These are phyloP conservation scores for Populus hybrid DNA, from an alignment of 441 rosid genomes.

Conservation along the genomic window DNA sequence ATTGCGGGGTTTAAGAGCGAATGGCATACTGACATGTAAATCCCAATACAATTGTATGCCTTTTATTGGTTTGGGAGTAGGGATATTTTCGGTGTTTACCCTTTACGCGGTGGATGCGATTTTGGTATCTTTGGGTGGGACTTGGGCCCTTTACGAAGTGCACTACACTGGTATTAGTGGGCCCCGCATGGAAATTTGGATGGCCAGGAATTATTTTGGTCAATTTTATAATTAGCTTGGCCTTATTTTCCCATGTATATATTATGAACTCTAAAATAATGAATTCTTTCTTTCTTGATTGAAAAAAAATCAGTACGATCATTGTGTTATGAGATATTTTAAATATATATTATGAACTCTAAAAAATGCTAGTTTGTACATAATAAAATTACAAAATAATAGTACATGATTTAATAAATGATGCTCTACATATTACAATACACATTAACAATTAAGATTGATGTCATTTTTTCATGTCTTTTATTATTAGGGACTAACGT, in stretches of 20 bases:
- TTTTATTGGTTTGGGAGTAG: not conserved
- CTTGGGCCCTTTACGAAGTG: not conserved
- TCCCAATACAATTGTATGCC: not conserved
- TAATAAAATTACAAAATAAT: too few relatives aligned
- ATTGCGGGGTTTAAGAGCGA: not conserved
- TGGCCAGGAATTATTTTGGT: not conserved
- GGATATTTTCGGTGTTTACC: not conserved
- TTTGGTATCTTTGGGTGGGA: not conserved
- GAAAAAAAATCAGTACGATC: too few relatives aligned
- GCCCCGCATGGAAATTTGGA: not conserved
- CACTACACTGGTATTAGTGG: not conserved
- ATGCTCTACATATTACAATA: too few relatives aligned
- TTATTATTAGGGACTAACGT: too few relatives aligned
- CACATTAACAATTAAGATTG: too few relatives aligned
- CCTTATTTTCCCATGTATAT: not conserved
- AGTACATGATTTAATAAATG: too few relatives aligned
- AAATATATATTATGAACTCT: too few relatives aligned
- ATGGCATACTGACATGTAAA: not conserved
- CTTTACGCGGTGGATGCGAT: not conserved
- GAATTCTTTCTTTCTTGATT: too few relatives aligned
- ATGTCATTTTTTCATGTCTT: too few relatives aligned
- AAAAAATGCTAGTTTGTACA: too few relatives aligned
- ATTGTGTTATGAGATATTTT: too few relatives aligned
- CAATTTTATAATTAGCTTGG: not conserved
- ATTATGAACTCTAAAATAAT: too few relatives aligned